Evolutionary conservation across 2,329 filamentous ascomycete species (phyloP).

Genomic region (Chaetomiaceae sp.): DNA sequence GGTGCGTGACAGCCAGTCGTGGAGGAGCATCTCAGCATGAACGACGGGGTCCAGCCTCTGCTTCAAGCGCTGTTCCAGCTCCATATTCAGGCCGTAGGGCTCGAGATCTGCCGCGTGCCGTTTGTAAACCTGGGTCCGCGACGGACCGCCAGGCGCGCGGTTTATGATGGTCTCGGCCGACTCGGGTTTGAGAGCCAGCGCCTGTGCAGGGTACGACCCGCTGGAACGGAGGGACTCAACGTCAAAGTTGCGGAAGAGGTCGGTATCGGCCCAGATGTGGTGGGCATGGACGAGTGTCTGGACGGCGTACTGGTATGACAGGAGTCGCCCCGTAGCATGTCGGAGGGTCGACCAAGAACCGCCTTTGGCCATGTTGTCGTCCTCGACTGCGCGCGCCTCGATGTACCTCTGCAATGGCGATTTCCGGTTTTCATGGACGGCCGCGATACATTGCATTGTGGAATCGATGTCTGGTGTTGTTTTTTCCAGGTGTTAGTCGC

Average conservation of each 20-base stretch:
- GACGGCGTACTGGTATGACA: constrained; percentile 11
- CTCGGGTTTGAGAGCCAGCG: not conserved
- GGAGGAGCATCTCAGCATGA: constrained; percentile 33
- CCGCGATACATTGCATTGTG: constrained; percentile 3
- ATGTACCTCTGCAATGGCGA: constrained; percentile 4
- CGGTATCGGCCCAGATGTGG: not conserved
- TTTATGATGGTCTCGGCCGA: not conserved
- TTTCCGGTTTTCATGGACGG: not conserved
- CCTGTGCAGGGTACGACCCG: not conserved
- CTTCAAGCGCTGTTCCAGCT: constrained; percentile 11
- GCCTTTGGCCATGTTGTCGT: constrained; percentile 3
- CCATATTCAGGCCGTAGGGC: constrained; percentile 16
- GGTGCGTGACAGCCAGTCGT: constrained; percentile 25
- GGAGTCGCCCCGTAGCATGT: constrained; percentile 5
- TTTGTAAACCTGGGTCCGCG: constrained; percentile 1
- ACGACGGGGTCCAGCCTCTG: constrained; percentile 27
- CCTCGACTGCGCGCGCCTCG: constrained; percentile 1
- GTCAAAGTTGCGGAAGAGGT: not conserved
- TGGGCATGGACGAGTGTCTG: constrained; percentile 7
- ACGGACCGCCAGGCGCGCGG: not conserved
- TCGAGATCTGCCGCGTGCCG: constrained; percentile 19
- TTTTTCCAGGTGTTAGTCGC: not conserved
- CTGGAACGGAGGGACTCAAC: not conserved
- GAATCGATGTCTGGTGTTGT: constrained; percentile 1
- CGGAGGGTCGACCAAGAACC: constrained; percentile 8